These are phyloP conservation scores for Trichoderma sp. DNA, from an alignment of 2,329 filamentous ascomycete species.

Conservation along the genomic window DNA sequence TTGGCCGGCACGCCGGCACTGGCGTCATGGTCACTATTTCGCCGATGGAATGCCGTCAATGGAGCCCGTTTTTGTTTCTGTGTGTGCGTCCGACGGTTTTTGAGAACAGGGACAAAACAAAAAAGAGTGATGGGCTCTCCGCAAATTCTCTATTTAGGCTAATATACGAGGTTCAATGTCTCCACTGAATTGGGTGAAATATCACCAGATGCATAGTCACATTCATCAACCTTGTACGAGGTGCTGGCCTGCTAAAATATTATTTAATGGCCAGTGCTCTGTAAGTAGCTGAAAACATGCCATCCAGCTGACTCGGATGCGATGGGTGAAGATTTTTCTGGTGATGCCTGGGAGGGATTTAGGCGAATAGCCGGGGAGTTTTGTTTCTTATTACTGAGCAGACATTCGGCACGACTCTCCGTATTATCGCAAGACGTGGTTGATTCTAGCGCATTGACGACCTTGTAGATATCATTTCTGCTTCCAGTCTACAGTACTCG, in stretches of 20 bases:
- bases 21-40: conserved; percentile 13
- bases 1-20: conserved; percentile 7
- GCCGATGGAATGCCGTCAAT: conserved; percentile 16
- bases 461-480: not conserved
- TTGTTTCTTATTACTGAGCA: not conserved
- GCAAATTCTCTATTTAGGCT: conserved; percentile 14
- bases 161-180: not conserved
- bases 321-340: not conserved
- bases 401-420: not conserved
- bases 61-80: not conserved
- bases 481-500: not conserved
- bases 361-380: not conserved
- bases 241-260: not conserved
- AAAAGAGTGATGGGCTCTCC: not conserved
- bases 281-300: not conserved
- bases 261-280: not conserved
- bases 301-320: not conserved
- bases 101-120: not conserved
- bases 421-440: not conserved
- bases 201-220: conserved; percentile 7
- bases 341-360: not conserved
- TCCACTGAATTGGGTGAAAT: conserved; percentile 13
- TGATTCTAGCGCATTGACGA: not conserved
- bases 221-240: not conserved
- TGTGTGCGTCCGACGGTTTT: not conserved